Conservation (phyloP, 1,139 yeast genomes). For the Scheffersomyces lignicola region DNA sequence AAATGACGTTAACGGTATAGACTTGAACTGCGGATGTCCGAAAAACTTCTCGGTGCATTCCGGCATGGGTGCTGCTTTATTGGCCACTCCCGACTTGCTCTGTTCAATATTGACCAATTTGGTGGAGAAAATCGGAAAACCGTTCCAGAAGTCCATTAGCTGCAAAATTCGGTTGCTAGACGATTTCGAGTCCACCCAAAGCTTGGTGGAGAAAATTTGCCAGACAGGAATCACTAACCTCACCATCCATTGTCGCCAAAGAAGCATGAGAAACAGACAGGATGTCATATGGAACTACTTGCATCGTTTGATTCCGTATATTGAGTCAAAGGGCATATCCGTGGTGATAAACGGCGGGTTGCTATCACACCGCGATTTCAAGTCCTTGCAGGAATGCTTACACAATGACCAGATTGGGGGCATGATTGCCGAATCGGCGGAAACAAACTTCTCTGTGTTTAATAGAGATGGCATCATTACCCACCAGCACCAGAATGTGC, state of each 20-base stretch:
- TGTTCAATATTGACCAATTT: constrained; percentile 65
- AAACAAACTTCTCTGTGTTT: constrained; percentile 81
- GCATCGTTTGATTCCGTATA: constrained; percentile 58
- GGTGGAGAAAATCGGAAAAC: constrained; percentile 78
- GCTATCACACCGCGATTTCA: constrained; percentile 53
- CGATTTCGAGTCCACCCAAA: constrained; percentile 54
- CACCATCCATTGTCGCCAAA: constrained; percentile 89
- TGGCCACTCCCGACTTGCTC: constrained; percentile 76
- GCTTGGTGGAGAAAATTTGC: constrained; percentile 62
- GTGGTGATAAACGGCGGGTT: constrained; percentile 83
- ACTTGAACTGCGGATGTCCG: constrained; percentile 95
- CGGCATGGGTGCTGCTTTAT: constrained; percentile 96
- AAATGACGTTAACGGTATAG: constrained; percentile 87
- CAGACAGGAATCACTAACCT: constrained; percentile 80
- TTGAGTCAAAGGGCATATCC: constrained; percentile 63
- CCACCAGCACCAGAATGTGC: constrained; percentile 50
- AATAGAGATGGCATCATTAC: constrained; percentile 33
- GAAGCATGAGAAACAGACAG: constrained; percentile 87
- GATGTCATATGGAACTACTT: constrained; percentile 70
- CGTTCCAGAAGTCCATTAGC: constrained; percentile 76
- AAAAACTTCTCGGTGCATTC: constrained; percentile 84
- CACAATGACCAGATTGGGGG: constrained; percentile 66
- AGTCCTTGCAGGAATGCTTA: constrained; percentile 49
- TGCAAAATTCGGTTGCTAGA: constrained; percentile 84
- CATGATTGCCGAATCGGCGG: constrained; percentile 94